Percentiles rank a stretch among this genome's conserved stretches.
These are phyloP conservation scores for Neurospora hispaniola DNA, from an alignment of 495 filamentous ascomycete genomes.

Conservation along the genomic window DNA sequence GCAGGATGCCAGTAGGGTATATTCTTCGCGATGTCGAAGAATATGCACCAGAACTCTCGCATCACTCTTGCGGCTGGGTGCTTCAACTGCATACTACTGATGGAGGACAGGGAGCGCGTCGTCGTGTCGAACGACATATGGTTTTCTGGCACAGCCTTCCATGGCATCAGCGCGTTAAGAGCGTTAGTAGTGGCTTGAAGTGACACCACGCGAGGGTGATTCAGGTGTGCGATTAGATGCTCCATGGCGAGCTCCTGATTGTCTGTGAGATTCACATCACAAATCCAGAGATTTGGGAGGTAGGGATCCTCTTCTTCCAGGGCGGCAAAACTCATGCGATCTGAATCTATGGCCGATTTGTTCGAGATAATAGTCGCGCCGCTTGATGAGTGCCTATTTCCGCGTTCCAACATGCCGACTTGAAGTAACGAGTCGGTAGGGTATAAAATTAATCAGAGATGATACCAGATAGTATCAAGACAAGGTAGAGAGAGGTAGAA, in stretches of 20 bases:
- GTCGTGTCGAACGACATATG: neutral
- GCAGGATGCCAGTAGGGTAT: neutral
- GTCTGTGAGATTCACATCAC: neutral
- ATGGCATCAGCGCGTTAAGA: neutral
- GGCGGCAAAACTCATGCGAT: neutral
- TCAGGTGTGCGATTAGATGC: neutral
- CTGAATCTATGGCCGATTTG: neutral
- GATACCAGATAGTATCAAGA: neutral
- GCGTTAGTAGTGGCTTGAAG: neutral
- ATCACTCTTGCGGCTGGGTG: neutral
- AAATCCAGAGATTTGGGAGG: neutral
- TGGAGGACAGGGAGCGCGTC: neutral
- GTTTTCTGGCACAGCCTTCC: neutral
- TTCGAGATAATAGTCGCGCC: neutral
- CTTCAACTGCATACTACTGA: neutral
- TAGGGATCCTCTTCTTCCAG: neutral
- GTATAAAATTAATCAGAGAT: neutral
- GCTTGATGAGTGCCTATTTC: neutral
- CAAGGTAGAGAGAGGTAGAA: neutral
- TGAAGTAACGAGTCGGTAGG: neutral
- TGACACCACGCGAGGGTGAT: neutral
- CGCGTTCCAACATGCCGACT: neutral
- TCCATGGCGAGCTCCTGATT: neutral
- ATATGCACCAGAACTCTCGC: neutral
- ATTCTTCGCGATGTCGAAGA: neutral